Base-by-base conservation (phyloP, 345 rosid species). In the Dovyalis caffra region DNA sequence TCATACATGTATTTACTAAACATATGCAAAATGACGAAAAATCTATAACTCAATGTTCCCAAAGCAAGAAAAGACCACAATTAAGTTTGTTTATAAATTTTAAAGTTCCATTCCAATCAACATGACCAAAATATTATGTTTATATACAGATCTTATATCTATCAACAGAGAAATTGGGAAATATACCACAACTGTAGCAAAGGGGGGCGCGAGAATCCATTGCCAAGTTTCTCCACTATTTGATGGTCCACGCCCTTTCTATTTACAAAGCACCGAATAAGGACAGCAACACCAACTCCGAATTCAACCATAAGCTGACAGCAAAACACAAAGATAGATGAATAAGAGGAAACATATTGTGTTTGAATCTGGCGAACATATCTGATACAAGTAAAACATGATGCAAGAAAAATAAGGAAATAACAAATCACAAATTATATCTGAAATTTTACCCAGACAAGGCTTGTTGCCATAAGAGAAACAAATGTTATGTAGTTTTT, bases 401-500 rank as follows among this genome's bases (percentile, higher is more conserved):
- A 45, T 40, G 21, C 31, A 69, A 72, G 58, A 64, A 67, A 21
- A 72, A 7, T 32, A 60, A 78, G 21, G 8, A 38, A 37, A 20
- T 45, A 58, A 56, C 70, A 8, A 70, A 40, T 56, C 43, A 28
- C 16, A 18, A 56, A 77, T 58, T 9, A 21, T 31, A 53, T 29
- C 31, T 16, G 58, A 57, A 77, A 81, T 74, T 84, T 78, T 90
- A 95, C 97, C 99, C 99, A 95, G 66, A 87, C 60, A 66, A 95
- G 90, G 88, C 95, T 89, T 64, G 86, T 82, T 25, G 97, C 95
- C 97, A 95, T 91, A 28, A 92, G 95, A 77, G 90, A 91, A 76
- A 95, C 87, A 84, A 95, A 95, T 45, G 91, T 92, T 81, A 90
- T 68, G 72, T 95, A 95, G 73, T 95, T 95, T 83, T 86, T 92